A percentile compares a stretch with the other conserved stretches of the same genome.
phyloP scores from a whole-genome alignment of 768 basidiomycete species.

The Tricholomella constricta region DNA sequence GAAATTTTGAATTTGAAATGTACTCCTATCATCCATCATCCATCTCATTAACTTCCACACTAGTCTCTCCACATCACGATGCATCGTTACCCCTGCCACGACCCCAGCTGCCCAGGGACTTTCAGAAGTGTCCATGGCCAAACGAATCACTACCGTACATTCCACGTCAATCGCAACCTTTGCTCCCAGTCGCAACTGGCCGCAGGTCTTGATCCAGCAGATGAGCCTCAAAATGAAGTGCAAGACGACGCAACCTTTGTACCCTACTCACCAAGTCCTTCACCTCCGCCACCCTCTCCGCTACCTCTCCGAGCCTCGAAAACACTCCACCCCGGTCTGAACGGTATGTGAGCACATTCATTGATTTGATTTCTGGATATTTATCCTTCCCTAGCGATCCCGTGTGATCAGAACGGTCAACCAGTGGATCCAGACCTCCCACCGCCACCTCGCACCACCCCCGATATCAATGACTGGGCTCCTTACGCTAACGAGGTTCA shows the following conservation, averaged over 20 bases:
- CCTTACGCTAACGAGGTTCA: slow-evolving; percentile 14
- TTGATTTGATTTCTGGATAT: background rate
- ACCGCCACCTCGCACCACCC: background rate
- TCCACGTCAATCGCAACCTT: background rate
- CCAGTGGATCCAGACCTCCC: background rate
- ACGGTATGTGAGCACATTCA: background rate
- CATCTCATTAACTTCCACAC: background rate
- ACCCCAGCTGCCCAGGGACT: background rate
- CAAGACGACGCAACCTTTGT: background rate
- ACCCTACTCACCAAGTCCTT: background rate
- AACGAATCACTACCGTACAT: background rate
- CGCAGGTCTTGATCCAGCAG: background rate
- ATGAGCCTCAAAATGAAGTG: too few relatives aligned
- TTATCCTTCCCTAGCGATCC: background rate
- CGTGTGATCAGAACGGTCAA: slow-evolving; percentile 12
- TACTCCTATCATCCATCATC: too few relatives aligned
- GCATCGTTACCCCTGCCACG: background rate
- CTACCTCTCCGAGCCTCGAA: background rate
- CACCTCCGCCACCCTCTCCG: background rate
- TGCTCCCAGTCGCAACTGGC: background rate
- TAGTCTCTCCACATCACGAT: background rate
- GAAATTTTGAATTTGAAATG: background rate
- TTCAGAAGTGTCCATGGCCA: background rate
- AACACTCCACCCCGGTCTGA: background rate
- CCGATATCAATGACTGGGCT: slow-evolving; percentile 15